A percentile compares a stretch with the other conserved stretches of the same genome.
These are phyloP conservation scores for Aspergillus unguis DNA, from an alignment of 2,329 filamentous ascomycete species.

Conservation along the genomic window DNA sequence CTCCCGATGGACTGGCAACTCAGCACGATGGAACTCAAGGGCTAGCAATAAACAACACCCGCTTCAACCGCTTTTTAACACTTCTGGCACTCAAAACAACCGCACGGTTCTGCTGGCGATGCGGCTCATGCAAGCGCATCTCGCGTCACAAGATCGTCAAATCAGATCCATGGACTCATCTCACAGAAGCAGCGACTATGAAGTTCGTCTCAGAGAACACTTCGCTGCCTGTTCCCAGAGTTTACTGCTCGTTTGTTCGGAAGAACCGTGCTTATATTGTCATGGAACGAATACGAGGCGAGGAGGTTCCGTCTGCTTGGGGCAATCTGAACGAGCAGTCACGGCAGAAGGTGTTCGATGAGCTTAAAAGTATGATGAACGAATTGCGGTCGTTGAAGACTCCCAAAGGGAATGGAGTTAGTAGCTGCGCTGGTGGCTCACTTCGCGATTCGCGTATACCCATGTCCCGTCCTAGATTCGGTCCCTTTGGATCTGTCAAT, in stretches of 20 bases:
- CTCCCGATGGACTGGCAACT: background rate
- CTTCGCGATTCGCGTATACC: background rate
- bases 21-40: background rate
- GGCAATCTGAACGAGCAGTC: background rate
- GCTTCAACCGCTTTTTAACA: slow-evolving; percentile 17
- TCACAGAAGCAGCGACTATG: slow-evolving; percentile 36
- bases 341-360: background rate
- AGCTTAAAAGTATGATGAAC: background rate
- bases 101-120: slow-evolving; percentile 17
- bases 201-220: slow-evolving; percentile 36
- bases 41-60: slow-evolving; percentile 13
- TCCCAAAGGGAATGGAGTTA: background rate
- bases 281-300: background rate
- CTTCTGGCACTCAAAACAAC: slow-evolving; percentile 22
- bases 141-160: slow-evolving; percentile 30
- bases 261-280: slow-evolving; percentile 3
- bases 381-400: background rate
- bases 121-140: slow-evolving; percentile 26
- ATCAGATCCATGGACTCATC: slow-evolving; percentile 21
- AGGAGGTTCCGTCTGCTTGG: background rate
- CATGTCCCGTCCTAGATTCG: background rate
- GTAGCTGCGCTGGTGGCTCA: background rate
- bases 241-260: slow-evolving; percentile 36
- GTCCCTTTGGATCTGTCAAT: background rate
- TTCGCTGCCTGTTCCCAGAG: slow-evolving; percentile 39